Evolutionary conservation across 2,329 filamentous ascomycete genomes (phyloP).

Genomic region (Clonostachys byssicola): DNA sequence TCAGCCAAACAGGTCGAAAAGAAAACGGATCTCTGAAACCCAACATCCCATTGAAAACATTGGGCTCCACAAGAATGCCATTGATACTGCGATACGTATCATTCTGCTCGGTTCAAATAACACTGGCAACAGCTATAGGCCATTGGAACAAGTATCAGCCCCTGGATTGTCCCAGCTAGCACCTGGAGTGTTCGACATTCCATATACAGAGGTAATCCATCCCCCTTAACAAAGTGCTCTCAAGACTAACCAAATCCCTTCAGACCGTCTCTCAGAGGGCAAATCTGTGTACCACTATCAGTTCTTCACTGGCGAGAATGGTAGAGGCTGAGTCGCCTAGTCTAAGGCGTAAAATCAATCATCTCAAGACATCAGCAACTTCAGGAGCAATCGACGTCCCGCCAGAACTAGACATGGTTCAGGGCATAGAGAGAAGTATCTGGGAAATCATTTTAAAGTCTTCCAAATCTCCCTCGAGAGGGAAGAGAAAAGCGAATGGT

Average conservation of each 20-base stretch:
- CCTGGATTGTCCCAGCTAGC: conserved; percentile 17
- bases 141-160: conserved; percentile 6
- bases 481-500: too few relatives aligned
- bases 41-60: too few relatives aligned
- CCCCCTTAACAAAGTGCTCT: neutral
- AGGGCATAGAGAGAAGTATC: conserved; percentile 1
- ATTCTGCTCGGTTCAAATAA: conserved; percentile 16
- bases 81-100: conserved; percentile 9
- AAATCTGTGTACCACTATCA: conserved; percentile 17
- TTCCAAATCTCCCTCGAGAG: too few relatives aligned
- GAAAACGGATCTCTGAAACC: too few relatives aligned
- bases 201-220: conserved; percentile 23
- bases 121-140: conserved; percentile 11
- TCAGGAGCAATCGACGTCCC: too few relatives aligned
- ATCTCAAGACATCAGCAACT: too few relatives aligned
- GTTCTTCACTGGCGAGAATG: conserved; percentile 23
- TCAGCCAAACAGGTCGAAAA: too few relatives aligned
- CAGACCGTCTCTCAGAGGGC: conserved; percentile 18
- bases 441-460: conserved; percentile 2
- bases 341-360: conserved; percentile 18
- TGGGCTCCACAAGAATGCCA: neutral
- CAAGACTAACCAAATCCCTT: neutral
- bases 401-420: neutral
- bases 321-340: conserved; percentile 24
- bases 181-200: conserved; percentile 28